These are phyloP conservation scores for Metrosideros polymorpha DNA, from an alignment of 441 rosid species.

Conservation along the genomic window DNA sequence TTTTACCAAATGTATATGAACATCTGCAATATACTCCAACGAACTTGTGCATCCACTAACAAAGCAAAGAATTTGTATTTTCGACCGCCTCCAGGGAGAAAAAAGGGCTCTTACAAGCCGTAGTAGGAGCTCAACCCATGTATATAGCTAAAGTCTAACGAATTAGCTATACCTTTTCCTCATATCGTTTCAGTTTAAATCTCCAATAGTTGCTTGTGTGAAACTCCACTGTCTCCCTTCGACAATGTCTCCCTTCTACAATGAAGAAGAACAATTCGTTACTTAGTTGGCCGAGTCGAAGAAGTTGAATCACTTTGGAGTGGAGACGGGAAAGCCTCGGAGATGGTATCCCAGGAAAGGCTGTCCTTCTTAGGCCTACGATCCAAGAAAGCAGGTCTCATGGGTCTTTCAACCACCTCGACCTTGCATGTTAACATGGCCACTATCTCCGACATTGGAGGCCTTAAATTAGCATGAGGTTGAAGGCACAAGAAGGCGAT, in stretches of 20 bases:
- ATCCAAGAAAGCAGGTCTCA: conserved; percentile 29
- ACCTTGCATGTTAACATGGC: conserved; percentile 44
- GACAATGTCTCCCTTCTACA: not conserved
- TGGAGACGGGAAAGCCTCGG: conserved; percentile 37
- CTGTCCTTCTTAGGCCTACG: conserved; percentile 13
- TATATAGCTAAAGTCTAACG: not conserved
- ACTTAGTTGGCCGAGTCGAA: not conserved
- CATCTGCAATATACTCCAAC: not conserved
- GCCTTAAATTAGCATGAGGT: conserved; percentile 35
- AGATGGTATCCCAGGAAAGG: conserved; percentile 35
- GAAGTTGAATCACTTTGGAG: not conserved
- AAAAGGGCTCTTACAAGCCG: not conserved
- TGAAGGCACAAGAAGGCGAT: conserved; percentile 56
- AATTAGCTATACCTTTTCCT: not conserved
- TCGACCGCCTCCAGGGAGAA: not conserved
- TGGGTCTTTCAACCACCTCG: conserved; percentile 21
- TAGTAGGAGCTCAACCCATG: not conserved
- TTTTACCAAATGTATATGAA: not conserved
- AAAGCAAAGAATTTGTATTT: not conserved
- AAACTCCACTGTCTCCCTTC: not conserved
- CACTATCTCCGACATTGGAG: conserved; percentile 52
- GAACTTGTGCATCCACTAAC: not conserved
- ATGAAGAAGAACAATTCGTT: not conserved
- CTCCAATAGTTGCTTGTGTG: not conserved
- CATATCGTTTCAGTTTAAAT: not conserved